Evolutionary conservation across 805 yeast species (phyloP).

Genomic region (Lachancea lanzarotensis): DNA sequence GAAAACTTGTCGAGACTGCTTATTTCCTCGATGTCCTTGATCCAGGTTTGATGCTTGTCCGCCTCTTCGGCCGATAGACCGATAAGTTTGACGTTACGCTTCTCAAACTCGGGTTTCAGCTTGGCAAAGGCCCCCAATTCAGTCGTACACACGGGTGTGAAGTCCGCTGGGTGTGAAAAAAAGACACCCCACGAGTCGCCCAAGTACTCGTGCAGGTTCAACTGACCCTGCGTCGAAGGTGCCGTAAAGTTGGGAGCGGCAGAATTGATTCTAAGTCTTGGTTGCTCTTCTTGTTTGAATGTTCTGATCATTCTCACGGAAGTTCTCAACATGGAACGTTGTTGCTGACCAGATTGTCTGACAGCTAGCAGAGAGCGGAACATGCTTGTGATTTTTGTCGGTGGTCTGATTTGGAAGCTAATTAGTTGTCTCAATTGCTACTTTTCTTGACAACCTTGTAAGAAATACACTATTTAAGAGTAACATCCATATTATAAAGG

Average conservation of each 20-base stretch:
- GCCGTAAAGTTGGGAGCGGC: slow-evolving; percentile 85
- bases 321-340: slow-evolving; percentile 16
- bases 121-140: slow-evolving; percentile 91
- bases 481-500: no score
- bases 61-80: slow-evolving; percentile 85
- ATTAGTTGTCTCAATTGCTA: neutral
- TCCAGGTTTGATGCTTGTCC: slow-evolving; percentile 77
- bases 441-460: no score
- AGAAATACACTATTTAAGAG: no score
- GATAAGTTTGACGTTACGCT: slow-evolving; percentile 80
- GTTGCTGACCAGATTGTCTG: slow-evolving; percentile 19
- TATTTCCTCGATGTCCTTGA: slow-evolving; percentile 84
- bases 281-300: slow-evolving; percentile 49
- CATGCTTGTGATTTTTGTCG: slow-evolving; percentile 5
- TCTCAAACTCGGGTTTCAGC: slow-evolving; percentile 79
- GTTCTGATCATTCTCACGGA: slow-evolving; percentile 36
- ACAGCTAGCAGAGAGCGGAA: slow-evolving; percentile 27
- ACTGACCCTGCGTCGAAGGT: slow-evolving; percentile 71
- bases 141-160: slow-evolving; percentile 95
- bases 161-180: slow-evolving; percentile 94
- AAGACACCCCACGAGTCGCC: slow-evolving; percentile 83
- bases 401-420: neutral
- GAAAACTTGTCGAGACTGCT: slow-evolving; percentile 63
- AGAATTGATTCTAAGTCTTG: slow-evolving; percentile 69
- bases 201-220: slow-evolving; percentile 81